phyloP scores from a whole-genome alignment of 495 filamentous ascomycete genomes.

The Coniosporium apollinis region DNA sequence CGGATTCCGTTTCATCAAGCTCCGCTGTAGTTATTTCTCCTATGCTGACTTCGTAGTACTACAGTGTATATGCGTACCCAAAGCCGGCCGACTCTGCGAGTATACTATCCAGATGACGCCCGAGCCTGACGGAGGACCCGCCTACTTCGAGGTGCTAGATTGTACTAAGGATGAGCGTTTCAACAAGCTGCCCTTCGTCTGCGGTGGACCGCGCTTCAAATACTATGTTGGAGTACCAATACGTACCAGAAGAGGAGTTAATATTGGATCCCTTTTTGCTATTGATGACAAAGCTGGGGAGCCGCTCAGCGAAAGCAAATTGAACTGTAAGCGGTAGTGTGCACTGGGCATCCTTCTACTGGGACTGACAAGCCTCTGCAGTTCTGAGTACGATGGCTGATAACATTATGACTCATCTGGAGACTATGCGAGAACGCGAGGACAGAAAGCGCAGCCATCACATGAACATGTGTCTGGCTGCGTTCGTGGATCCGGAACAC shows the following conservation, averaged over 20 bases:
- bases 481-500: slow-evolving; percentile 8
- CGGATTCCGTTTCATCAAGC: too few species aligned
- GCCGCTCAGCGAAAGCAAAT: neutral
- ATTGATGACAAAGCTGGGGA: slow-evolving; percentile 4
- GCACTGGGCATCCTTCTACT: too few species aligned
- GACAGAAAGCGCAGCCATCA: slow-evolving; percentile 3
- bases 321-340: slow-evolving; percentile 2
- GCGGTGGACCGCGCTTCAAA: slow-evolving; percentile 2
- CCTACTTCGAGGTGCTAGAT: slow-evolving; percentile 8
- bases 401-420: slow-evolving; percentile 10
- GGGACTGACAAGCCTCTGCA: neutral
- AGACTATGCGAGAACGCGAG: slow-evolving; percentile 7
- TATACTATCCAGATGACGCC: slow-evolving; percentile 4
- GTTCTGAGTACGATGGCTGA: slow-evolving; percentile 5
- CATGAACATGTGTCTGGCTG: slow-evolving; percentile 10
- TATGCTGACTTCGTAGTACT: neutral
- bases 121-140: slow-evolving; percentile 2
- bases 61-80: slow-evolving; percentile 22
- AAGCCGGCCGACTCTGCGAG: slow-evolving; percentile 32
- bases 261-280: slow-evolving; percentile 8
- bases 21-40: too few species aligned
- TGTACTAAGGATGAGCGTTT: slow-evolving; percentile 4
- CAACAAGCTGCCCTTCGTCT: slow-evolving; percentile 4
- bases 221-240: slow-evolving; percentile 12
- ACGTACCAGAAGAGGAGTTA: slow-evolving; percentile 7